phyloP scores from a whole-genome alignment of 2,329 filamentous ascomycete species.

The Aspergillus awamori region DNA sequence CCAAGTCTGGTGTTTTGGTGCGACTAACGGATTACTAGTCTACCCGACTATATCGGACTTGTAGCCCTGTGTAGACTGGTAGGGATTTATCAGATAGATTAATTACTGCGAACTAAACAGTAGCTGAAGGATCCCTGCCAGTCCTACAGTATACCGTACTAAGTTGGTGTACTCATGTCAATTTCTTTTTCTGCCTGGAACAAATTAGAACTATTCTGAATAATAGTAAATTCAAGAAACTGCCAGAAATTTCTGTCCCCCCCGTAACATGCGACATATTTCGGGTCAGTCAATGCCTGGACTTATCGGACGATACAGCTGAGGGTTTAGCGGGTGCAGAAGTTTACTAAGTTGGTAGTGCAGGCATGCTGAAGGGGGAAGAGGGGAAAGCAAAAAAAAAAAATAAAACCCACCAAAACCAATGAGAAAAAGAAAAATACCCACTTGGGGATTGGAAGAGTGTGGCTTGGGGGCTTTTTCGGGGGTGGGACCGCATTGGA shows the following conservation, averaged over 20 bases:
- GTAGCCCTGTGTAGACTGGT: neutral
- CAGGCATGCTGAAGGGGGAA: neutral
- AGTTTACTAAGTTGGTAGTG: neutral
- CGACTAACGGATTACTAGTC: neutral
- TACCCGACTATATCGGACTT: neutral
- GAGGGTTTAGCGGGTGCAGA: neutral
- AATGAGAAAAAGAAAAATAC: neutral
- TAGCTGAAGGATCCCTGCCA: neutral
- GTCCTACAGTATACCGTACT: neutral
- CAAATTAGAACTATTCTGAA: no score
- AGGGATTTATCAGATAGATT: neutral
- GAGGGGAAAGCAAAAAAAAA: neutral
- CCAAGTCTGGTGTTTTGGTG: neutral
- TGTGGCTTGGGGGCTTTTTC: neutral
- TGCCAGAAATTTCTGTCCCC: no score
- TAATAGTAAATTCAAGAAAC: no score
- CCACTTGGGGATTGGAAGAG: neutral
- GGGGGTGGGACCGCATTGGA: slow-evolving; percentile 1
- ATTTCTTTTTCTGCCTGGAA: no score
- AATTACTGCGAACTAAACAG: neutral
- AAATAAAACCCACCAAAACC: neutral
- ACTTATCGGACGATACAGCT: neutral
- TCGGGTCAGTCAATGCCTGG: no score
- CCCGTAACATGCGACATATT: no score
- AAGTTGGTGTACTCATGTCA: neutral